These are phyloP conservation scores for Fonsecaea nubica DNA, from an alignment of 2,329 filamentous ascomycete species.

Conservation along the genomic window DNA sequence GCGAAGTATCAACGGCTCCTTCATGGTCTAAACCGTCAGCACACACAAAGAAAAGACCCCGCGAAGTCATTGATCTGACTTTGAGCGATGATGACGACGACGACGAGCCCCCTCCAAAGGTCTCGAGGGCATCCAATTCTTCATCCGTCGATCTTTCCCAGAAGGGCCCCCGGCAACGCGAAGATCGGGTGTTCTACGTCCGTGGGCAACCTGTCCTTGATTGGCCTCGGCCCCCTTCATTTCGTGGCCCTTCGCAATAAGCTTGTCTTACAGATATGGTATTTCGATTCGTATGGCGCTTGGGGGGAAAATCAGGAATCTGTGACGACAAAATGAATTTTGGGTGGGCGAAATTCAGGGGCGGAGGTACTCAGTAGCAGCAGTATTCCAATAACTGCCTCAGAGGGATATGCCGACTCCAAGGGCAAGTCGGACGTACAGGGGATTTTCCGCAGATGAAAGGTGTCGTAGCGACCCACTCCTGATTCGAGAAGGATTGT, in stretches of 20 bases:
- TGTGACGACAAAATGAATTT: neutral
- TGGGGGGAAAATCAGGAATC: constrained; percentile 6
- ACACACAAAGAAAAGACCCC: constrained; percentile 53
- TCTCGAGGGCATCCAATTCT: constrained; percentile 6
- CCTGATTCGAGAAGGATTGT: neutral
- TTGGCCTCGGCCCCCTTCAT: neutral
- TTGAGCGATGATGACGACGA: constrained; percentile 61
- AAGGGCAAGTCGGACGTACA: neutral
- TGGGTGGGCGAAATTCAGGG: neutral
- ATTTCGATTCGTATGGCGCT: constrained; percentile 24
- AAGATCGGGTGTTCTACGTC: constrained; percentile 26
- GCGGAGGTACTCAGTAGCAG: neutral
- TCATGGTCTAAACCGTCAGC: constrained; percentile 28
- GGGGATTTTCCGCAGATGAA: neutral
- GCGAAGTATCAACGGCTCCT: constrained; percentile 41
- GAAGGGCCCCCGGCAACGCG: too few species aligned
- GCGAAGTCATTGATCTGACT: constrained; percentile 62
- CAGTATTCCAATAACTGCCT: neutral
- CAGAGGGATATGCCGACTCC: neutral
- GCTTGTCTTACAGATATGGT: neutral
- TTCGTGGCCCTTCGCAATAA: constrained; percentile 13
- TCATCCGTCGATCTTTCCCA: constrained; percentile 6
- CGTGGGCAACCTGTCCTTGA: constrained; percentile 23
- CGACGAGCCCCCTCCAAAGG: constrained; percentile 43
- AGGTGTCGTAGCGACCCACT: neutral